Evolutionary conservation across 1,284 basidiomycete genomes (phyloP), one percentile per base, ranked within the genome.

Genomic region (Cryptococcus sp.): DNA sequence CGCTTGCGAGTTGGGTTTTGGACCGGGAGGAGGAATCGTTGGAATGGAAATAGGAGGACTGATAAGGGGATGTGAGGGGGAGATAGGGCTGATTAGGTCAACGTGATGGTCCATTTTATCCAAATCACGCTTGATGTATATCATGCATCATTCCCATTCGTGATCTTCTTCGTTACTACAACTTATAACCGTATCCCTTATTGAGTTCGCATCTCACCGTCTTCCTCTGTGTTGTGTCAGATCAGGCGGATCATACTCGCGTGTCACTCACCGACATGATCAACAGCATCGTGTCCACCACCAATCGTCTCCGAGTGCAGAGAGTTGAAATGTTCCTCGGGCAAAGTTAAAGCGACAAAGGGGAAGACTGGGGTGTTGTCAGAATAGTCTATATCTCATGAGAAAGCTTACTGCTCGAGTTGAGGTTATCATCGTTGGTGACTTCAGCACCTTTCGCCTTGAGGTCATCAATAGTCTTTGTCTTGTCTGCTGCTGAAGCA

Each of bases 1-100:
- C 13, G 68, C 66, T 35, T 58, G 72, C 30, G 53, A 66, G 42
- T 45, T 57, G 3, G 76, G 74, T 6, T 77, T 78, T 45, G 78
- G 76, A 3, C 35, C 37, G 2, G 65, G 66, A 2, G 77, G 76
- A 8, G 75, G 76, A 1, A 53, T 71, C 49, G 72, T 68, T 13
- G 70, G 63, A 5, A 63, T 41, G 51, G 73, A 70, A 63, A 61
- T 71, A 64, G 60, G 53, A 44, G 66, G 62, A 53, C 56, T 68
- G 63, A 53, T 69, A 11, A 58, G 62, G 42, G 69, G 64, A 32
- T 65, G 64, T 43, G 59, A 60, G 57, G 64, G 56, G 35, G 68
- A 72, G 46, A 57, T 70, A 47, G 57, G 46, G 32, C 42, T 51
- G 46, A 33, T 59, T 37, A 33, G 61, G 41, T 8, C 44, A 31